Base-by-base conservation (phyloP, 1,284 basidiomycete genomes). In the Chiua sp. region DNA sequence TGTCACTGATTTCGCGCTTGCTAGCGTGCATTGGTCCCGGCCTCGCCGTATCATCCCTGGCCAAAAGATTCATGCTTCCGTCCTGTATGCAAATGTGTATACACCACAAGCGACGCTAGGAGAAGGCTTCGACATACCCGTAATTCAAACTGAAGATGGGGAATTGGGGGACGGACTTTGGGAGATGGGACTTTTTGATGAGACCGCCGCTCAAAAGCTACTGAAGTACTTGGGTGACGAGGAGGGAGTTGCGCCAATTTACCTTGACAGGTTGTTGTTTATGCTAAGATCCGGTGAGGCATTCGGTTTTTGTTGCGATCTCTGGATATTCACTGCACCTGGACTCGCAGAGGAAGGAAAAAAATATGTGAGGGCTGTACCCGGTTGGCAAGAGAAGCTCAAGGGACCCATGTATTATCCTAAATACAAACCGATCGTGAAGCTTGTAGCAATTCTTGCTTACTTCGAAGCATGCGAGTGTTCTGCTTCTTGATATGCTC, bases 21-120 rank as follows among this genome's bases (percentile, higher is more conserved):
- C 20, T 49, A 72, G 72, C 30, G 37, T 4, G 30, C 73, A 72
- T 51, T 50, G 33, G 23, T 3, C 47, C 12, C 59, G 63, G 37
- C 62, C 70, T 15, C 71, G 70, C 23, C 64, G 65, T 37, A 72
- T 71, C 33, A 68, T 71, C 47, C 71, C 69, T 2, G 70, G 71
- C 18, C 70, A 75, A 52, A 71, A 69, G 39, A 39, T 74, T 2
- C 71, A 72, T 20, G 69, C 66, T 12, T 75, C 71, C 0, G 53
- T 75, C 47, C 39, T 75, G 22, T 73, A 60, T 57, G 68, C 61
- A 7, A 71, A 67, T 3, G 44, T 56, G 4, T 72, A 72, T 48
- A 57, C 55, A 18, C 71, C 72, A 16, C 54, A 13, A 5, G 74
- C 71, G 11, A 64, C 64, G 3, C 50, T 73, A 1, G 72, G 71